Evolutionary conservation across 2,329 filamentous ascomycete species (phyloP).

Genomic region (Venturia carpophila): DNA sequence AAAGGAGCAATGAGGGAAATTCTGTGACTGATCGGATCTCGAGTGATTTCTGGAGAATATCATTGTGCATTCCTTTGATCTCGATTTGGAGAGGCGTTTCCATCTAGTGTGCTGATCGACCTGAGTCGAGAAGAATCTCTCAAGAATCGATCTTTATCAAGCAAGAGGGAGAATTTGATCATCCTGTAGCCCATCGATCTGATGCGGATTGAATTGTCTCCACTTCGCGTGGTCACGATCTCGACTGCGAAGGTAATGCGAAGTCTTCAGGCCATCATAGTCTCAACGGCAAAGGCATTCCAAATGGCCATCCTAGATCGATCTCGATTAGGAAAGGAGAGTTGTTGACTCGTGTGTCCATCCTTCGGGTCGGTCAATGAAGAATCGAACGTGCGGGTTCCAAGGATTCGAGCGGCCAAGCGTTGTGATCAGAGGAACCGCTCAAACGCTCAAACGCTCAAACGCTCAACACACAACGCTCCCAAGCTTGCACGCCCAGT

Average conservation of each 20-base stretch:
- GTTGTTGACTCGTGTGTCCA: neutral
- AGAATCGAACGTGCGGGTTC: neutral
- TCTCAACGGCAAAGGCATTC: neutral
- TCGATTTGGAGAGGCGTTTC: neutral
- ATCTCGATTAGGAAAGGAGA: neutral
- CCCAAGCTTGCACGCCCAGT: neutral
- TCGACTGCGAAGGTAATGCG: neutral
- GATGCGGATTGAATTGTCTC: neutral
- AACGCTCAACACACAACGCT: neutral
- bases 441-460: no score
- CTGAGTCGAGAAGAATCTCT: neutral
- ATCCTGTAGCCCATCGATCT: neutral
- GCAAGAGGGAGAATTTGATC: neutral
- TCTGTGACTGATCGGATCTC: neutral
- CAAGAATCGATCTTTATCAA: neutral
- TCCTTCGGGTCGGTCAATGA: constrained; percentile 4
- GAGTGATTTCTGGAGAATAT: neutral
- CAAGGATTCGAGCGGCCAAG: neutral
- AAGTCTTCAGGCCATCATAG: neutral
- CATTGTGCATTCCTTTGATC: neutral
- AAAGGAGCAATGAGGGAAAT: neutral
- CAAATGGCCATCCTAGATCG: neutral
- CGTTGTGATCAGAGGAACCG: neutral
- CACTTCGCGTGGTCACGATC: neutral
- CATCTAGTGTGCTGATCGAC: neutral